Evolutionary conservation across 2,329 filamentous ascomycete species (phyloP).

Genomic region (Blastomyces silverae): DNA sequence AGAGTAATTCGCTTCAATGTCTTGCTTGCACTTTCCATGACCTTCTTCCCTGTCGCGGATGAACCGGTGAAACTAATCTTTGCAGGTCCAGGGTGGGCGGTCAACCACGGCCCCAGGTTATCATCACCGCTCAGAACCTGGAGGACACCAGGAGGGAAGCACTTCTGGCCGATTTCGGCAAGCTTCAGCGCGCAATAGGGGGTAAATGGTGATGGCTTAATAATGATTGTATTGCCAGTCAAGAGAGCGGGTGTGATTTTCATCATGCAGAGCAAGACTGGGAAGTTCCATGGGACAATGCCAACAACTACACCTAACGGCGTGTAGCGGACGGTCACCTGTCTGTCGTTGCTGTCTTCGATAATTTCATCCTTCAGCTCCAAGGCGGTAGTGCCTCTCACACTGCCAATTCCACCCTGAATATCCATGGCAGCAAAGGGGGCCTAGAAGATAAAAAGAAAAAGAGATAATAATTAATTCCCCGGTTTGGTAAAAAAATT

Average conservation of each 20-base stretch:
- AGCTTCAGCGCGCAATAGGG: conserved; percentile 50
- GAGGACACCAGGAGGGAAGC: conserved; percentile 52
- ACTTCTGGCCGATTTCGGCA: conserved; percentile 44
- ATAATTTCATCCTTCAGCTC: conserved; percentile 44
- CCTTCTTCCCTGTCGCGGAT: conserved; percentile 45
- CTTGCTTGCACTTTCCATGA: conserved; percentile 46
- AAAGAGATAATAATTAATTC: not conserved
- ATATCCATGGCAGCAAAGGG: conserved; percentile 28
- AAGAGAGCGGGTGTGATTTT: conserved; percentile 48
- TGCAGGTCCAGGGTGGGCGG: conserved; percentile 48
- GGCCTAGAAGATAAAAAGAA: conserved; percentile 16
- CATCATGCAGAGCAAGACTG: conserved; percentile 39
- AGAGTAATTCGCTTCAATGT: conserved; percentile 52
- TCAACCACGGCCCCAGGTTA: conserved; percentile 49
- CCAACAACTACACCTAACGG: conserved; percentile 43
- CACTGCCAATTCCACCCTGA: conserved; percentile 20
- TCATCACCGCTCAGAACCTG: conserved; percentile 52
- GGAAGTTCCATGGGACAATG: conserved; percentile 57
- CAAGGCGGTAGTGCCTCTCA: conserved; percentile 25
- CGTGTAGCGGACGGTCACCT: conserved; percentile 32
- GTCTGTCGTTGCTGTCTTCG: conserved; percentile 41
- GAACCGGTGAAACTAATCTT: conserved; percentile 57
- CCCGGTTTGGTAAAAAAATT: no score
- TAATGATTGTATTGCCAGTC: conserved; percentile 51
- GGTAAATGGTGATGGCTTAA: conserved; percentile 52